Evolutionary conservation across 768 basidiomycete genomes (phyloP).

Genomic region (Collybia nuda): DNA sequence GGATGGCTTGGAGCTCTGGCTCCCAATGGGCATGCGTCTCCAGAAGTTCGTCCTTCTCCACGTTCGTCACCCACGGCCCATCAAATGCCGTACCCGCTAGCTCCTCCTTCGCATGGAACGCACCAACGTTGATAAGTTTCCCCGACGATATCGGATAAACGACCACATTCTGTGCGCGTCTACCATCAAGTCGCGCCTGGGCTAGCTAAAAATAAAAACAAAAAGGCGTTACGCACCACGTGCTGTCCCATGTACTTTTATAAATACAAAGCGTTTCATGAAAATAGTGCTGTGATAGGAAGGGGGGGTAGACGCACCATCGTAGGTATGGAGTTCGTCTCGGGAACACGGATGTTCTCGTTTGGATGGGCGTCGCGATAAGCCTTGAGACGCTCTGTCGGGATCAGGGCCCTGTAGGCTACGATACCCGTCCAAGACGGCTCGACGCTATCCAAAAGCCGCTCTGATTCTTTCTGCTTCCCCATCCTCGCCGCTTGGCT

Average conservation of each 20-base stretch:
- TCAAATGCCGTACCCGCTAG: constrained; percentile 26
- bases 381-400: constrained; percentile 19
- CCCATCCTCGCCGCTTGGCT: constrained; percentile 9
- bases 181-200: no score
- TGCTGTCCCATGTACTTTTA: constrained; percentile 33
- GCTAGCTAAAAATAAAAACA: no score
- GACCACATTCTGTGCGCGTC: constrained; percentile 23
- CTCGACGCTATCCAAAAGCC: constrained; percentile 12
- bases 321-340: constrained; percentile 19
- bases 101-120: constrained; percentile 24
- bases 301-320: constrained; percentile 20
- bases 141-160: constrained; percentile 33
- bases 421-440: constrained; percentile 41
- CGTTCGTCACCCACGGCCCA: constrained; percentile 35
- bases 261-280: neutral
- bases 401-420: constrained; percentile 32
- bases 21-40: constrained; percentile 42
- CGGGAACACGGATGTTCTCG: constrained; percentile 20
- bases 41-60: constrained; percentile 35
- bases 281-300: neutral
- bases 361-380: constrained; percentile 23
- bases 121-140: constrained; percentile 27
- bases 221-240: constrained; percentile 15
- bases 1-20: constrained; percentile 38
- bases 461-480: constrained; percentile 9